A percentile compares a stretch with the other conserved stretches of the same genome.
These are phyloP conservation scores for Penicillium antarcticum DNA, from an alignment of 495 filamentous ascomycete species.

Conservation along the genomic window DNA sequence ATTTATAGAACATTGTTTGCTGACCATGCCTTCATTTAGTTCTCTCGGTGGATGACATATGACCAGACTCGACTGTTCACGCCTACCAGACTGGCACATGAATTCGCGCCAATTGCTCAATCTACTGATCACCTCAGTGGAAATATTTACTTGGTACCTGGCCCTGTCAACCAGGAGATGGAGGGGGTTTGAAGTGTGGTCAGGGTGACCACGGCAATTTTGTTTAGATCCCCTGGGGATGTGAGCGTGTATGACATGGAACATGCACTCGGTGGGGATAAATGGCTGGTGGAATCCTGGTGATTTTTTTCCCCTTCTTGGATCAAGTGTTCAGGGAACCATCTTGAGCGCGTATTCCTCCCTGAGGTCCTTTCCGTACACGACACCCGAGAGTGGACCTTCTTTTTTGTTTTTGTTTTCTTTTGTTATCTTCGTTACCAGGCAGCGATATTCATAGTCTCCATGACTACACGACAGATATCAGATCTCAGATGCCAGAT, in stretches of 20 bases:
- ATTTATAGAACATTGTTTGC: neutral
- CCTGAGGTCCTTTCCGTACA: neutral
- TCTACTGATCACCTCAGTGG: conserved; percentile 14
- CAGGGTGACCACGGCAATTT: neutral
- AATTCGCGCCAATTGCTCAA: conserved; percentile 22
- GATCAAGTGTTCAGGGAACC: neutral
- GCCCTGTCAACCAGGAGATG: conserved; percentile 4
- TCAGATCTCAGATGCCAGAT: conserved; percentile 5
- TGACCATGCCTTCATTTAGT: conserved; percentile 17
- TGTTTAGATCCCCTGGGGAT: neutral
- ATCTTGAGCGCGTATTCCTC: neutral
- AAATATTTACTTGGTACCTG: neutral
- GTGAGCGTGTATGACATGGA: neutral
- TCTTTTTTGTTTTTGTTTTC: conserved; percentile 3
- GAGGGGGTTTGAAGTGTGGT: conserved; percentile 3
- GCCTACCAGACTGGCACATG: conserved; percentile 26
- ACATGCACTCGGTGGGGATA: neutral
- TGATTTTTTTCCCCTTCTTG: neutral
- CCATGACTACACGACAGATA: conserved; percentile 13
- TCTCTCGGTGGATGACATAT: conserved; percentile 42
- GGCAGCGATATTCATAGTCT: conserved; percentile 9
- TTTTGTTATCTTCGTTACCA: neutral
- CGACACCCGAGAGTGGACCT: neutral
- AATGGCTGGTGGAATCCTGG: neutral
- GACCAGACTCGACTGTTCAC: conserved; percentile 25